Percentiles rank a stretch among this genome's conserved stretches.
Conservation (phyloP, 139 green algal genomes). For the Pleodorina starrii region DNA sequence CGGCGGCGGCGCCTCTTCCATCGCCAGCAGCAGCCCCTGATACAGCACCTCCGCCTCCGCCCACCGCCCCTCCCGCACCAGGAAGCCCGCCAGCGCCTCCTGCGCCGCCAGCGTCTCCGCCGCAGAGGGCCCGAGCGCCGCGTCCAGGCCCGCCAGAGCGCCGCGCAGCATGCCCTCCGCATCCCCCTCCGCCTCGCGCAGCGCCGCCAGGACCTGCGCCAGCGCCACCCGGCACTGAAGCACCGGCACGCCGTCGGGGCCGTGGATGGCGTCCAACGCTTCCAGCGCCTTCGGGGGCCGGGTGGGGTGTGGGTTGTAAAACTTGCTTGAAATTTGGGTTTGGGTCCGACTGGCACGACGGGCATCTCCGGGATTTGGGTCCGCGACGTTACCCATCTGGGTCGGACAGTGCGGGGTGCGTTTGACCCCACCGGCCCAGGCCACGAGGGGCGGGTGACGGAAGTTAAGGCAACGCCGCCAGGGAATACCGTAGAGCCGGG, state of each 20-base stretch:
- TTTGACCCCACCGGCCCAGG: no score
- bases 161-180: background rate
- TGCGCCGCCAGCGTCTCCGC: background rate
- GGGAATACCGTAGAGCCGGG: no score
- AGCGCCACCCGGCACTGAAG: background rate
- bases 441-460: no score
- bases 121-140: background rate
- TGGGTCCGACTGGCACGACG: no score
- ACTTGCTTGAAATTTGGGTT: no score
- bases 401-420: no score
- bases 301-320: no score
- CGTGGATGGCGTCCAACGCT: background rate
- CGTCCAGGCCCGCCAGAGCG: conserved; percentile 3
- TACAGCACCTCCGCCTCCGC: conserved; percentile 37
- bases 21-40: conserved; percentile 20
- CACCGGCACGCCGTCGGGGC: background rate
- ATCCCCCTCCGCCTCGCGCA: background rate
- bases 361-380: no score
- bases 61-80: background rate
- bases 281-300: conserved; percentile 11
- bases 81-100: background rate
- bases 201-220: background rate
- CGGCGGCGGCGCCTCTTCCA: conserved; percentile 12
- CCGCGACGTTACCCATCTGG: no score
- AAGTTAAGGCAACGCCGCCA: no score